A percentile compares a stretch with the other conserved stretches of the same genome.
Evolutionary conservation across 805 yeast species (phyloP).

Genomic region (Suhomyces sp.): DNA sequence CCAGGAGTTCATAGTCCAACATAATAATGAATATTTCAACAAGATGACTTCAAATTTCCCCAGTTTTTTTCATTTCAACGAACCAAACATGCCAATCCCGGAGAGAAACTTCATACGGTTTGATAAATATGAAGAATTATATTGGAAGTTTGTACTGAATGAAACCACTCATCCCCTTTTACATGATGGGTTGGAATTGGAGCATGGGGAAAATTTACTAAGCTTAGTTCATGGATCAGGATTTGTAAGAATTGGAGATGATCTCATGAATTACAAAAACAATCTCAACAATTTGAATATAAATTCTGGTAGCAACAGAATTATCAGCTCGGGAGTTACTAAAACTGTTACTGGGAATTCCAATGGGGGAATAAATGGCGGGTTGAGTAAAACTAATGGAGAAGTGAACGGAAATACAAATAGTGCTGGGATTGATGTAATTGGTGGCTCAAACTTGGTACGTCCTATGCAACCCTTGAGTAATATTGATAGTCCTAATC

Average conservation of each 20-base stretch:
- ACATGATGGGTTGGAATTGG: slow-evolving; percentile 27
- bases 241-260: slow-evolving; percentile 30
- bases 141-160: slow-evolving; percentile 40
- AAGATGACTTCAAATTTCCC: slow-evolving; percentile 7
- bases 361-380: not conserved
- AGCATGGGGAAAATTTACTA: slow-evolving; percentile 24
- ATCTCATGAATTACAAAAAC: slow-evolving; percentile 24
- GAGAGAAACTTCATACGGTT: slow-evolving; percentile 13
- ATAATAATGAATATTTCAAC: slow-evolving; percentile 7
- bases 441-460: too few species aligned
- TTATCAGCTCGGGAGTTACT: slow-evolving; percentile 2
- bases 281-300: slow-evolving; percentile 19
- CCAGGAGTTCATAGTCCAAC: slow-evolving; percentile 30
- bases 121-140: slow-evolving; percentile 39
- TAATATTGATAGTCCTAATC: too few species aligned
- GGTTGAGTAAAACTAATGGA: too few species aligned
- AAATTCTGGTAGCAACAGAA: slow-evolving; percentile 13
- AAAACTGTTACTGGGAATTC: not conserved
- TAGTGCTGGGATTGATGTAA: too few species aligned
- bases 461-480: not conserved
- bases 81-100: slow-evolving; percentile 12
- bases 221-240: slow-evolving; percentile 38
- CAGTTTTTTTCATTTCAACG: slow-evolving; percentile 9
- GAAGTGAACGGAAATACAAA: too few species aligned
- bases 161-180: slow-evolving; percentile 9